A percentile compares a stretch with the other conserved stretches of the same genome.
Conservation (phyloP, 2,329 filamentous ascomycete genomes). For the Fusarium proliferatum region DNA sequence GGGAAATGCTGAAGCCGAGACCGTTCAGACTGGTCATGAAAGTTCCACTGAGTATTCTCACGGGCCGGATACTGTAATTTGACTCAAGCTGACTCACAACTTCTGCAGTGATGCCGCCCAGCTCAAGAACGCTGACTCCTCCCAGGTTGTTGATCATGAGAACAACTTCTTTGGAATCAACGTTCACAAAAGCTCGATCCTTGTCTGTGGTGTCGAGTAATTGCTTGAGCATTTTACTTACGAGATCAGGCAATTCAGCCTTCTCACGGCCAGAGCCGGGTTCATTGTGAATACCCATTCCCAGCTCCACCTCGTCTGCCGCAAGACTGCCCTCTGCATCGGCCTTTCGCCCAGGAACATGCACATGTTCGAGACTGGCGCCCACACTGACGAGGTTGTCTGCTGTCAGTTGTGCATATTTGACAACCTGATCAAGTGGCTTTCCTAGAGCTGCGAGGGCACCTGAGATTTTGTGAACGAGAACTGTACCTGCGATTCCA, state of each 20-base stretch:
- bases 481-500: slow-evolving; percentile 89
- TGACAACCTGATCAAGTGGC: slow-evolving; percentile 75
- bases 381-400: slow-evolving; percentile 87
- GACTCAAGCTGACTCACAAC: slow-evolving; percentile 71
- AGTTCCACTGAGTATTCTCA: slow-evolving; percentile 74
- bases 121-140: slow-evolving; percentile 76
- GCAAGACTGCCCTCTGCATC: slow-evolving; percentile 69
- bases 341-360: slow-evolving; percentile 81
- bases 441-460: slow-evolving; percentile 80
- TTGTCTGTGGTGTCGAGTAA: slow-evolving; percentile 73
- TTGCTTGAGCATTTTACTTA: slow-evolving; percentile 75
- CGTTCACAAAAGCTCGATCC: slow-evolving; percentile 76
- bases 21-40: slow-evolving; percentile 85
- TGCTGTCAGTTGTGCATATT: slow-evolving; percentile 76
- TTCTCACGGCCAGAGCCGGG: slow-evolving; percentile 65
- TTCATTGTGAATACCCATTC: slow-evolving; percentile 85
- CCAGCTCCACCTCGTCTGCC: slow-evolving; percentile 69
- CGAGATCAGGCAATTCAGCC: slow-evolving; percentile 64
- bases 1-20: slow-evolving; percentile 77
- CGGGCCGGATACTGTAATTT: slow-evolving; percentile 69
- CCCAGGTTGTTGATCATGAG: slow-evolving; percentile 81
- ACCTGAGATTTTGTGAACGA: slow-evolving; percentile 91
- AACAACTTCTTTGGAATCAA: slow-evolving; percentile 73
- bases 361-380: slow-evolving; percentile 88
- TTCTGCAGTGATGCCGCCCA: slow-evolving; percentile 77